These are phyloP conservation scores for Apophysomyces trapeziformis DNA, from an alignment of 371 early-diverging fungal species.

Conservation along the genomic window DNA sequence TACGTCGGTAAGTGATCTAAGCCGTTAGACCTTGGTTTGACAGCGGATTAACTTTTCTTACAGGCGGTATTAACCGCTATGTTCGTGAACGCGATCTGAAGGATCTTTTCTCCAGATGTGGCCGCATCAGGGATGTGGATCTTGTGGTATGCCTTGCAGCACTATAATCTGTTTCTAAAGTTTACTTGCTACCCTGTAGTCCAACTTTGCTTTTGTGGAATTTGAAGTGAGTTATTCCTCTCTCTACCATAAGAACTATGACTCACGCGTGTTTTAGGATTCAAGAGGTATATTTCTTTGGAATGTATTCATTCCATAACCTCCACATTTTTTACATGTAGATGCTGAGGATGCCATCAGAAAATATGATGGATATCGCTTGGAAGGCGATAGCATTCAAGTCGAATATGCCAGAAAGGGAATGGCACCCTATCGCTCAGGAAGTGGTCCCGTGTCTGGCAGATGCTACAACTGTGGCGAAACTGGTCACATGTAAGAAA, in stretches of 20 bases:
- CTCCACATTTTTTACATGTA: background rate
- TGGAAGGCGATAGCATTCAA: constrained; percentile 45
- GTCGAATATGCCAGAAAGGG: constrained; percentile 27
- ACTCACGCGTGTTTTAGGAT: constrained; percentile 23
- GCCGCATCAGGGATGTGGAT: constrained; percentile 34
- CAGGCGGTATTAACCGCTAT: constrained; percentile 43
- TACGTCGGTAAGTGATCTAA: constrained; percentile 41
- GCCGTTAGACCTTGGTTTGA: background rate
- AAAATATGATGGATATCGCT: constrained; percentile 61
- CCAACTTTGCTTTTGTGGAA: constrained; percentile 61
- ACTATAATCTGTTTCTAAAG: constrained; percentile 7
- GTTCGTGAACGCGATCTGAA: constrained; percentile 44
- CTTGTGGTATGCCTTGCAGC: constrained; percentile 23
- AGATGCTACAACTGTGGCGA: constrained; percentile 49
- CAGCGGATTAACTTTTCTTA: background rate
- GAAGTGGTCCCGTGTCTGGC: constrained; percentile 13
- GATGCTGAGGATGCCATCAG: constrained; percentile 79
- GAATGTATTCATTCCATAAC: background rate
- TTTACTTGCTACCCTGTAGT: constrained; percentile 47
- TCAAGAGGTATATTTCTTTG: constrained; percentile 20
- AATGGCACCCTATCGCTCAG: constrained; percentile 8
- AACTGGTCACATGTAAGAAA: constrained; percentile 43
- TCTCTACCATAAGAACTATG: constrained; percentile 7
- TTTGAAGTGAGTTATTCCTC: constrained; percentile 47
- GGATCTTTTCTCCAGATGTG: constrained; percentile 39